A percentile compares a stretch with the other conserved stretches of the same genome.
These are phyloP conservation scores for Gossypium bickii DNA, from an alignment of 345 rosid species.

Conservation along the genomic window DNA sequence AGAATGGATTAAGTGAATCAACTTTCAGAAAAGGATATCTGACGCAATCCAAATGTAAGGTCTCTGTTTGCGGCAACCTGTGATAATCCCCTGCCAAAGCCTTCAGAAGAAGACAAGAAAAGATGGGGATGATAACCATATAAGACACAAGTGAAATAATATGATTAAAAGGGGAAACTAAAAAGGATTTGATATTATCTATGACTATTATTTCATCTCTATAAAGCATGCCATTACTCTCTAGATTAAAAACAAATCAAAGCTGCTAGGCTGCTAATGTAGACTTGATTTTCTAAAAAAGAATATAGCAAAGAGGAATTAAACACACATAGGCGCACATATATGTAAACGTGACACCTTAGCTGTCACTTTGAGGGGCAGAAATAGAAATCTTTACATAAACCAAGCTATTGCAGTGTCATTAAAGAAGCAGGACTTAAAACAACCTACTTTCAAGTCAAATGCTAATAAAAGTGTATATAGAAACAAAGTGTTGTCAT, in stretches of 20 bases:
- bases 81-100: constrained; percentile 77
- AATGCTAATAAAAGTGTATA: neutral
- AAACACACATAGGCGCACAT: neutral
- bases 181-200: neutral
- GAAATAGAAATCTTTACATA: neutral
- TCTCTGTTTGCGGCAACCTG: constrained; percentile 75
- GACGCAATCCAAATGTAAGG: constrained; percentile 72
- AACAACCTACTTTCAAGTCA: neutral
- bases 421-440: neutral
- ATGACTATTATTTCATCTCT: neutral
- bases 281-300: neutral
- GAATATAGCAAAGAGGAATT: neutral
- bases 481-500: neutral
- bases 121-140: neutral
- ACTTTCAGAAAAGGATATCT: constrained; percentile 62
- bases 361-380: neutral
- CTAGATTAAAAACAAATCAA: neutral
- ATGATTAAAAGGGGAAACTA: neutral
- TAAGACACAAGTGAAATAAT: neutral
- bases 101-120: constrained; percentile 32
- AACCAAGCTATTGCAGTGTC: neutral
- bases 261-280: neutral
- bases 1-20: neutral
- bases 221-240: neutral
- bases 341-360: neutral